Evolutionary conservation across 2,329 filamentous ascomycete species (phyloP), one percentile per base, ranked within the genome.

Genomic region (Penicillium sp.): DNA sequence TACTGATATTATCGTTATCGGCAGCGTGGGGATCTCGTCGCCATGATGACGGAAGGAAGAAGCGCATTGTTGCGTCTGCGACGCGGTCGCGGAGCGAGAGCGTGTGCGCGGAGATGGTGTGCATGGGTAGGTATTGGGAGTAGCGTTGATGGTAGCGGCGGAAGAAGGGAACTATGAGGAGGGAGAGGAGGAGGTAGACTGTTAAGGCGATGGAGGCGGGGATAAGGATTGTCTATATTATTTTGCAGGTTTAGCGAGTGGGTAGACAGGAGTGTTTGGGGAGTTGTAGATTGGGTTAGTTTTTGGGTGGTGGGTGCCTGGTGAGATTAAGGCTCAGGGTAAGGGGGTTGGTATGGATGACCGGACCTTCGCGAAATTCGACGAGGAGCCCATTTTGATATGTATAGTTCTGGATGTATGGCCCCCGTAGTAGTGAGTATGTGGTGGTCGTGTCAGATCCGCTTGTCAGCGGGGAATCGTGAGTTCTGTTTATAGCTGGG

Each of bases 61-160:
- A 71, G n/a, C 75, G 74, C 74, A 79, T 76, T 28, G 81, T 61
- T 2, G 73, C 65, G 49, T 80, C 77, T 7, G 74, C 76, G 16
- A 79, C 69, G 38, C 78, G 75, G 60, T 80, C 78, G 40, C 63
- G 86, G 79, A 83, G 83, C 54, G 80, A 84, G 25, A 85, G 85
- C 62, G 90, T 85, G 60, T 75, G 78, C 1, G 71, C 76, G 35
- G 77, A 77, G 55, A 79, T 76, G 35, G 82, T 80, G 63, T 89
- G 84, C 65, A 92, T 78, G 0, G 89, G 89, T 1, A 92, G 84
- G 72, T 93, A 93, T 62, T 91, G 87, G 71, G 86, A 84, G 75
- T 92, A 92, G 62, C 89, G 86, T 68, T 83, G 84, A 65, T 85
- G 87, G 75, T 91, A 90, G 59, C 83, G 85, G 52, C 86, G 87